phyloP scores from a whole-genome alignment of 352 stramenopile species.

The Pythium dissotocum region DNA sequence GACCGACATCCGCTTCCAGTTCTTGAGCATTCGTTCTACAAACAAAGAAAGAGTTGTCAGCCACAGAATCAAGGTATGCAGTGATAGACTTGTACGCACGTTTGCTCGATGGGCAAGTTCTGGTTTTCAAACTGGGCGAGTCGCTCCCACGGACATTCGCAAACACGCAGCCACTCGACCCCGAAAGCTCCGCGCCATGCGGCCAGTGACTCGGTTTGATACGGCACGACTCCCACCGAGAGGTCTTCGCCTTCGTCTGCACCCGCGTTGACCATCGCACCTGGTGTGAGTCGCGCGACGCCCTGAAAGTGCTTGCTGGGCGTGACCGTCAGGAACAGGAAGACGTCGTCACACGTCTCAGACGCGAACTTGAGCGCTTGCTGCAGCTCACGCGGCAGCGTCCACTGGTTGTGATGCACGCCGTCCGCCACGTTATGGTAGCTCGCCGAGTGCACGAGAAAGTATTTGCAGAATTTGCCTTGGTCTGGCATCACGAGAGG shows the following conservation, averaged over 20 bases:
- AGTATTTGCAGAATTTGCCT: slow-evolving; percentile 79
- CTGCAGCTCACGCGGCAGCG: slow-evolving; percentile 46
- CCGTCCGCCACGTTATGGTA: slow-evolving; percentile 84
- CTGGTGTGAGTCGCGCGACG: slow-evolving; percentile 49
- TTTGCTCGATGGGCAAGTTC: slow-evolving; percentile 51
- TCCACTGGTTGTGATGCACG: slow-evolving; percentile 77
- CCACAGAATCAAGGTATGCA: neutral
- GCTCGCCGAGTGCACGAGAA: slow-evolving; percentile 75
- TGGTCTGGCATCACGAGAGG: slow-evolving; percentile 60
- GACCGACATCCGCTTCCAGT: slow-evolving; percentile 62
- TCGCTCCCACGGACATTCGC: slow-evolving; percentile 85
- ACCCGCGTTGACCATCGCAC: slow-evolving; percentile 40
- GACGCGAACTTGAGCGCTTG: slow-evolving; percentile 71
- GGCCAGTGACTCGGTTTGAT: slow-evolving; percentile 46
- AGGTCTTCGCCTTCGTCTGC: slow-evolving; percentile 54
- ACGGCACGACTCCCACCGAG: slow-evolving; percentile 48
- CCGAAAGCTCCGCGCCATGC: slow-evolving; percentile 66
- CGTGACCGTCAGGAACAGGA: slow-evolving; percentile 72
- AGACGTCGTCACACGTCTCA: slow-evolving; percentile 78
- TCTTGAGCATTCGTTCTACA: slow-evolving; percentile 68
- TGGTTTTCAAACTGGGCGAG: slow-evolving; percentile 76
- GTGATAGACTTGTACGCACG: slow-evolving; percentile 33
- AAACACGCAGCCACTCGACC: slow-evolving; percentile 87
- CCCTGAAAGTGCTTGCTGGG: slow-evolving; percentile 83
- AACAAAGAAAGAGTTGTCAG: neutral